Conservation (phyloP, 2,329 filamentous ascomycete genomes). For the Fusarium mangiferae region DNA sequence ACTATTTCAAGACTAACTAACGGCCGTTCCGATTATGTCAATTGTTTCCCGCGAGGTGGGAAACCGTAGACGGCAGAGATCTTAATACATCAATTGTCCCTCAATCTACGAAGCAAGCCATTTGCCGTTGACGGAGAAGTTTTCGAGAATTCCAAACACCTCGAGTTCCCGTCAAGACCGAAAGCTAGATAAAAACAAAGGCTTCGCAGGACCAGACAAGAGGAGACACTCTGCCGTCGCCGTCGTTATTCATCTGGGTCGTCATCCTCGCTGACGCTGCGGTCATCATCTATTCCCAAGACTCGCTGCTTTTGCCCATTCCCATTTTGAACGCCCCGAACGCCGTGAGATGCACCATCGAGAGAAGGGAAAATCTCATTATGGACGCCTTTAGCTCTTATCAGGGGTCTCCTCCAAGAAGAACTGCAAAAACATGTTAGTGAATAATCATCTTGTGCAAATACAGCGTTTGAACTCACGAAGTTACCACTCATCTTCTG, state of each 20-base stretch:
- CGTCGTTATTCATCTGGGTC: conserved; percentile 71
- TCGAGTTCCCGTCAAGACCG: conserved; percentile 13
- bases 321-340: conserved; percentile 63
- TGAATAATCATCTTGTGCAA: background rate
- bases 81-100: conserved; percentile 71
- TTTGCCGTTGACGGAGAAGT: background rate
- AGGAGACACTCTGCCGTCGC: conserved; percentile 73
- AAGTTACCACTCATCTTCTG: conserved; percentile 95
- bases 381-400: conserved; percentile 61
- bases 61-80: conserved; percentile 64
- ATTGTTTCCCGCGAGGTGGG: conserved; percentile 52
- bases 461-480: conserved; percentile 63
- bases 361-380: conserved; percentile 48
- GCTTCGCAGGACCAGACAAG: conserved; percentile 68
- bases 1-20: conserved; percentile 38
- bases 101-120: conserved; percentile 58
- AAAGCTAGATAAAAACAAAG: conserved; percentile 5
- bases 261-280: conserved; percentile 70
- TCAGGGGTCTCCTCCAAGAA: conserved; percentile 84
- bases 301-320: conserved; percentile 46
- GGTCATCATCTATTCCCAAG: conserved; percentile 55
- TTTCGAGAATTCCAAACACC: background rate
- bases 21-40: conserved; percentile 22
- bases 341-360: conserved; percentile 53
- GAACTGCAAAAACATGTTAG: conserved; percentile 67